These are phyloP conservation scores for Corchorus capsularis DNA, from an alignment of 345 rosid species.

Conservation along the genomic window DNA sequence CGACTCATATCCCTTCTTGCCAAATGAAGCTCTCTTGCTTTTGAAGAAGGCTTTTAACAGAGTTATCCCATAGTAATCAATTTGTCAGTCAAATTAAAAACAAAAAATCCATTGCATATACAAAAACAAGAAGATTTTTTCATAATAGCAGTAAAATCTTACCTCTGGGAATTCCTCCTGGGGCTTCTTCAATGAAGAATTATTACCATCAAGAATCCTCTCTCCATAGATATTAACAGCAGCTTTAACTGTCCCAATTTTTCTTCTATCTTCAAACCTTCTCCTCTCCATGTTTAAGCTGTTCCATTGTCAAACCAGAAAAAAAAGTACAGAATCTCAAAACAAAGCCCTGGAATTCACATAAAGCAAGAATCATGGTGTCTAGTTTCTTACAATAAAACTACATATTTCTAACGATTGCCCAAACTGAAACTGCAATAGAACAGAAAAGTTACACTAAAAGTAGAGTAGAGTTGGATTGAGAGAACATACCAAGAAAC, in stretches of 20 bases:
- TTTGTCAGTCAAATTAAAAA: not conserved
- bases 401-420: not conserved
- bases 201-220: conserved; percentile 39
- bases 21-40: conserved; percentile 57
- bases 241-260: conserved; percentile 66
- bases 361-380: not conserved
- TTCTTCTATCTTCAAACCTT: conserved; percentile 40
- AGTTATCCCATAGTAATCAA: conserved; percentile 1
- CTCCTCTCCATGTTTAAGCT: conserved; percentile 43
- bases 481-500: conserved; percentile 21
- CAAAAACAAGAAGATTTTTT: not conserved
- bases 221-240: conserved; percentile 52
- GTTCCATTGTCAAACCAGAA: conserved; percentile 15
- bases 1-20: conserved; percentile 52
- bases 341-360: not conserved
- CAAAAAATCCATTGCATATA: not conserved
- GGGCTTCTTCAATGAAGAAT: conserved; percentile 36
- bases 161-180: conserved; percentile 57
- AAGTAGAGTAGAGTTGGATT: not conserved
- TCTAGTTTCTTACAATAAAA: not conserved
- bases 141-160: not conserved
- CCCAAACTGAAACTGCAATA: not conserved
- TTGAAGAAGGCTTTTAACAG: conserved; percentile 43
- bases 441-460: not conserved
- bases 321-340: not conserved